Evolutionary conservation across 169 alveolate species (phyloP).

Genomic region (Hepatocystis sp.): DNA sequence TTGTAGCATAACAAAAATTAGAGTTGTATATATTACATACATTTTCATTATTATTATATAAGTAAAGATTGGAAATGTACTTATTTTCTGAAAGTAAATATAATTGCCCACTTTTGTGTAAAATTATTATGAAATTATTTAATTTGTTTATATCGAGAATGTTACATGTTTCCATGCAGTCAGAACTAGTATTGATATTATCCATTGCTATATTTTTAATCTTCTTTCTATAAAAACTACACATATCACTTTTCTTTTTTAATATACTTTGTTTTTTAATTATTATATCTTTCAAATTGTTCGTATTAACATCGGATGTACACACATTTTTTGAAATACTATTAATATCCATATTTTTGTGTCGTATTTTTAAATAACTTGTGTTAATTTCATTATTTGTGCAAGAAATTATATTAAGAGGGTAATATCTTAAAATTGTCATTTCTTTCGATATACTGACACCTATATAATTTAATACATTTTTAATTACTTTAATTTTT

Average conservation of each 20-base stretch:
- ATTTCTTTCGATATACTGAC: conserved; percentile 28
- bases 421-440: conserved; percentile 32
- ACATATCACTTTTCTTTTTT: not conserved
- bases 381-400: conserved; percentile 59
- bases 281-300: conserved; percentile 4
- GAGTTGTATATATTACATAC: conserved; percentile 53
- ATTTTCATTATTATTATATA: conserved; percentile 23
- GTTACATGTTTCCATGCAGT: no score
- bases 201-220: not conserved
- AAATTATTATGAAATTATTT: conserved; percentile 44
- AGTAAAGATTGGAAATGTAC: conserved; percentile 36
- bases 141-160: conserved; percentile 46
- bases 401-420: conserved; percentile 42
- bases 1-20: conserved; percentile 32
- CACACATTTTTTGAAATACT: conserved; percentile 54
- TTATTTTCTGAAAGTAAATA: conserved; percentile 58
- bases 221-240: no score
- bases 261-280: conserved; percentile 20
- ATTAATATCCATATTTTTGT: not conserved
- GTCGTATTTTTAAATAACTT: conserved; percentile 26
- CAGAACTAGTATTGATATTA: not conserved
- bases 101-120: conserved; percentile 52
- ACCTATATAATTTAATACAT: conserved; percentile 59
- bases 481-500: conserved; percentile 61
- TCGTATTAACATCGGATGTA: not conserved